Conservation (phyloP, 345 rosid species). For the Chamaenerion angustifolium region DNA sequence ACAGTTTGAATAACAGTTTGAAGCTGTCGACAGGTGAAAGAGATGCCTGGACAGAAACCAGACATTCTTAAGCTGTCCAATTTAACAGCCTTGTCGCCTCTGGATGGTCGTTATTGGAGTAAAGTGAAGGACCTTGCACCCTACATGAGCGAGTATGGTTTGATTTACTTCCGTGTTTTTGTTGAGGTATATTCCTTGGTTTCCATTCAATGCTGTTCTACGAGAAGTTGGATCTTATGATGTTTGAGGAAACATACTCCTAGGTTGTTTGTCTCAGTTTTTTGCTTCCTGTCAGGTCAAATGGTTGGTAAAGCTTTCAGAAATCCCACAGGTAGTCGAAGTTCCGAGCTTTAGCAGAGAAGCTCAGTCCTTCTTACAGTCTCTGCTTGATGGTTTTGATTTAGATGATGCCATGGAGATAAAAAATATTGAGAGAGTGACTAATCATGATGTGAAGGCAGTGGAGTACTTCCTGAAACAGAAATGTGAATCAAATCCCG, state of each 20-base stretch:
- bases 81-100: slow-evolving; percentile 74
- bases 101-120: slow-evolving; percentile 93
- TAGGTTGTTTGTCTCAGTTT: too few species aligned
- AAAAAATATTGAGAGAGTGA: slow-evolving; percentile 64
- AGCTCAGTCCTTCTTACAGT: slow-evolving; percentile 47
- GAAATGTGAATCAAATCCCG: slow-evolving; percentile 67
- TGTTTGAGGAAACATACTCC: too few species aligned
- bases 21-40: slow-evolving; percentile 15
- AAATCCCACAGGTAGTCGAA: slow-evolving; percentile 57
- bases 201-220: too few species aligned
- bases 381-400: slow-evolving; percentile 50
- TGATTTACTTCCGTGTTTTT: slow-evolving; percentile 61
- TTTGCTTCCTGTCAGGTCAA: slow-evolving; percentile 33
- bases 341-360: slow-evolving; percentile 73
- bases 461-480: slow-evolving; percentile 88
- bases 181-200: slow-evolving; percentile 51
- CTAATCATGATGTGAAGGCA: slow-evolving; percentile 93
- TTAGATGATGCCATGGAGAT: slow-evolving; percentile 68
- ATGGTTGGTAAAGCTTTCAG: slow-evolving; percentile 84
- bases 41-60: slow-evolving; percentile 25
- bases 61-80: slow-evolving; percentile 47
- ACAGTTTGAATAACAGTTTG: too few species aligned
- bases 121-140: slow-evolving; percentile 78
- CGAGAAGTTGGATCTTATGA: too few species aligned
- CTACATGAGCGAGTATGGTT: slow-evolving; percentile 74